Evolutionary conservation across 148 eudicot species (phyloP), one percentile per base, ranked within the genome.

Genomic region (Nepenthes mirabilis): DNA sequence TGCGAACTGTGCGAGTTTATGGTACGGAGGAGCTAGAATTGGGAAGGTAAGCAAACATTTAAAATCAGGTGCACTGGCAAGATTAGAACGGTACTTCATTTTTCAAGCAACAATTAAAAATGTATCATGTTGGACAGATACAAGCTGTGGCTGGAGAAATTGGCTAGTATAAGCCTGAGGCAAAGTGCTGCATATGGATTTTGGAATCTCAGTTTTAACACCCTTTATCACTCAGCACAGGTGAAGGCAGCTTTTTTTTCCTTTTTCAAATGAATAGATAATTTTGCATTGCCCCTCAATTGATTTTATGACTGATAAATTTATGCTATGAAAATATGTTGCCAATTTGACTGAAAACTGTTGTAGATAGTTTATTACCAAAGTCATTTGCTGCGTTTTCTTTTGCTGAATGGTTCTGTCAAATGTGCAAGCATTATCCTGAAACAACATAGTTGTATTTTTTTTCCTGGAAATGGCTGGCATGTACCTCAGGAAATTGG

Each of bases 1-100:
- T 93, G 81, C 82, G 99, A 72, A 93, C 99, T 56, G 91, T 93
- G 63, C 83, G 99, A 67, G 99, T 94, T 59, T 94, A 94, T 77
- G 99, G 99, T 75, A 84, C 99, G 14, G 95, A 94, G 82, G 65
- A 78, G 49, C 83, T 68, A 70, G 99, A 94, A 89, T 65, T 80
- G 62, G 72, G 74, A 77, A 94, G 99, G 99, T 94, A 70, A 37
- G 53, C 43, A 53, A 59, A 52, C 34, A 9, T 57, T 14, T 57
- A 5, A 2, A 34, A 33, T 32, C 2, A 55, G 51, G 23, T 54
- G 43, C 33, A 33, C 13, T 52, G 58, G 23, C 0, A 23, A 23
- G 23, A 23, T 23, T 23, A 23, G 23, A 23, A 37, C 23, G 33
- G 23, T n/a, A 23, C 23, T 52, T 60, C 52, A 32, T 49, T 34